phyloP scores from a whole-genome alignment of 2,329 filamentous ascomycete species.

The Colletotrichum tofieldiae region DNA sequence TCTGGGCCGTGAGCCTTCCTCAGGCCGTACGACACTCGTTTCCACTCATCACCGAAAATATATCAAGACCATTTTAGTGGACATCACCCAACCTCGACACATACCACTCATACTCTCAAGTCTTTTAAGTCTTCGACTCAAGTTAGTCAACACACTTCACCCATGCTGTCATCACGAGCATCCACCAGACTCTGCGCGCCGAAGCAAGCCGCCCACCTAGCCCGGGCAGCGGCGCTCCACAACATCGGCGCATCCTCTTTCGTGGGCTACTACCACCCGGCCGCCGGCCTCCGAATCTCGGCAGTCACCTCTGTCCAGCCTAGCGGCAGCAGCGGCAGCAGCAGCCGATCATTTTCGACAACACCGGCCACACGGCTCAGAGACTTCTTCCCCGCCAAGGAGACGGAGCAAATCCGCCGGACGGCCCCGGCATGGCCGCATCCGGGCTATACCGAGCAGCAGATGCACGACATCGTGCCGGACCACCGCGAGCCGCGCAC shows the following conservation, averaged over 20 bases:
- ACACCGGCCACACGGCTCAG: conserved; percentile 62
- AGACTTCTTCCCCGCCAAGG: conserved; percentile 76
- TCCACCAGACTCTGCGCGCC: conserved; percentile 48
- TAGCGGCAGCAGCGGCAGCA: conserved; percentile 38
- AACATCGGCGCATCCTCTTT: conserved; percentile 36
- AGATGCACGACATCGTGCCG: conserved; percentile 82
- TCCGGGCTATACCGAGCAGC: conserved; percentile 81
- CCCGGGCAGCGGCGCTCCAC: conserved; percentile 43
- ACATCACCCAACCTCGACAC: conserved; percentile 1
- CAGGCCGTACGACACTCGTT: conserved; percentile 8
- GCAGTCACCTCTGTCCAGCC: conserved; percentile 46
- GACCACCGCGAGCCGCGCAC: conserved; percentile 83
- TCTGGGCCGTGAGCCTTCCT: conserved; percentile 24
- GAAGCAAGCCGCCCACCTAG: conserved; percentile 48
- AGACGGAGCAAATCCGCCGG: conserved; percentile 73
- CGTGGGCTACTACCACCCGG: conserved; percentile 41
- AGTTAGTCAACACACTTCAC: conserved; percentile 12
- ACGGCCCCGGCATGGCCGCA: conserved; percentile 80
- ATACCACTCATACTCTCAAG: neutral
- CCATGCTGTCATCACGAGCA: conserved; percentile 50
- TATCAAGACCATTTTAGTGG: conserved; percentile 4
- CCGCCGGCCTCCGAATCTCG: conserved; percentile 50
- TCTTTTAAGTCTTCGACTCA: neutral
- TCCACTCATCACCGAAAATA: conserved; percentile 8
- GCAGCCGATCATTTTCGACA: conserved; percentile 62